These are phyloP conservation scores for Apostasia shenzhenica DNA, from an alignment of 106 monocot species.

Conservation along the genomic window DNA sequence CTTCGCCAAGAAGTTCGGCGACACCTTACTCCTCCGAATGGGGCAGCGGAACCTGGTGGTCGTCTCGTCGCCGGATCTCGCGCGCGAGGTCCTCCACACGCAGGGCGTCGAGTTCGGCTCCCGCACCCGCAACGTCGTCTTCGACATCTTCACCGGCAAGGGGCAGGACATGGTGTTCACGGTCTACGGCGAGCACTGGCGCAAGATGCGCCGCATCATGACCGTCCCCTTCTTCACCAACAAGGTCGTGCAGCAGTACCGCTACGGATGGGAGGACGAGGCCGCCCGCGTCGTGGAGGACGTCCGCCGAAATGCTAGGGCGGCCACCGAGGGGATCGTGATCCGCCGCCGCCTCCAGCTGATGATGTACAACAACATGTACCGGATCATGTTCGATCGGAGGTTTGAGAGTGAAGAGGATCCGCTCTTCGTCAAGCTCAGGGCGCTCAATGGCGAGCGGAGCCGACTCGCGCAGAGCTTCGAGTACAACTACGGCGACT, in stretches of 20 bases:
- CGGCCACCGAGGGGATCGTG: conserved; percentile 48
- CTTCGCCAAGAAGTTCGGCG: conserved; percentile 52
- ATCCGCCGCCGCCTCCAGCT: conserved; percentile 50
- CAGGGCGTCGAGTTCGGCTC: conserved; percentile 86
- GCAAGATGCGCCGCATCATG: conserved; percentile 90
- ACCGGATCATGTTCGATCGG: conserved; percentile 70
- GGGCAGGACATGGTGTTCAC: conserved; percentile 95
- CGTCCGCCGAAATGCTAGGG: conserved; percentile 29
- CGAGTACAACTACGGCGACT: conserved; percentile 78
- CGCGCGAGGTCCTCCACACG: conserved; percentile 70
- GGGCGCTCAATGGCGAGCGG: conserved; percentile 50
- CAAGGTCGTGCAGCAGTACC: conserved; percentile 73
- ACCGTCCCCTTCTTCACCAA: conserved; percentile 92
- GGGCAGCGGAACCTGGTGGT: conserved; percentile 69
- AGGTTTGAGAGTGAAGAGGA: conserved; percentile 56
- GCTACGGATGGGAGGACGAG: conserved; percentile 58
- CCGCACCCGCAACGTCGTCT: conserved; percentile 77
- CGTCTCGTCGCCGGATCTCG: conserved; percentile 59
- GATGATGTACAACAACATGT: conserved; percentile 91
- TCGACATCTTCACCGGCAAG: conserved; percentile 81
- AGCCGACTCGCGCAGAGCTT: conserved; percentile 75
- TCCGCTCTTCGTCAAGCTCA: conserved; percentile 55
- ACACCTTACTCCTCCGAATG: conserved; percentile 63
- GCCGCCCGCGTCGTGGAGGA: conserved; percentile 57
- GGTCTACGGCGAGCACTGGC: conserved; percentile 84